phyloP scores from a whole-genome alignment of 1,284 basidiomycete genomes.

The Austroboletus rostrupii region DNA sequence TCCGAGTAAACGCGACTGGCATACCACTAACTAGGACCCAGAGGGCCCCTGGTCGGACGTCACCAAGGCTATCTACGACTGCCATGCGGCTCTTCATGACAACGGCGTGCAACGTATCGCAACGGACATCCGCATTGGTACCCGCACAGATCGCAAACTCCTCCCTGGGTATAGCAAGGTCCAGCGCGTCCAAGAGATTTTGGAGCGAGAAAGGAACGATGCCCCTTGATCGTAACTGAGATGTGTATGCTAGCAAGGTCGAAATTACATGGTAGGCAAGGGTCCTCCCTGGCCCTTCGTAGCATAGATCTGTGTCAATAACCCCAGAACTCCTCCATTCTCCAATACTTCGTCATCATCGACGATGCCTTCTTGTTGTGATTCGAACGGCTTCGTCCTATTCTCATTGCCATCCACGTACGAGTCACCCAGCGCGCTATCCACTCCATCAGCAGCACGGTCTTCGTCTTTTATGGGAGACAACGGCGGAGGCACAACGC shows the following conservation, averaged over 20 bases:
- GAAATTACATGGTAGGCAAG: slow-evolving; percentile 42
- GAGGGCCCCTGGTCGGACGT: slow-evolving; percentile 86
- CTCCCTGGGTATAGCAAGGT: slow-evolving; percentile 67
- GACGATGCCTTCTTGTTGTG: slow-evolving; percentile 42
- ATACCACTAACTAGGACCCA: slow-evolving; percentile 27
- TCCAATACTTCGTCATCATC: slow-evolving; percentile 57
- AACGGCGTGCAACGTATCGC: slow-evolving; percentile 70
- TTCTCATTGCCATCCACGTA: slow-evolving; percentile 64
- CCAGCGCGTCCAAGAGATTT: slow-evolving; percentile 73
- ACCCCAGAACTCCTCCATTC: slow-evolving; percentile 68
- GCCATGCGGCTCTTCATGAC: slow-evolving; percentile 84
- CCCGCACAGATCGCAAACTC: slow-evolving; percentile 70
- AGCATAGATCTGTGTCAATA: slow-evolving; percentile 77
- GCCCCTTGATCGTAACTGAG: too few relatives aligned
- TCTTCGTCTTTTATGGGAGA: slow-evolving; percentile 42
- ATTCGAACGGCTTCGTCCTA: slow-evolving; percentile 35
- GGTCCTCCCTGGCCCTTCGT: slow-evolving; percentile 49
- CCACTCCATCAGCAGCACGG: slow-evolving; percentile 48
- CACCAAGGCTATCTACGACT: slow-evolving; percentile 76
- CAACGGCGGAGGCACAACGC: slow-evolving; percentile 22
- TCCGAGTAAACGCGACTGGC: neutral
- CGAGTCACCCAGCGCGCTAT: slow-evolving; percentile 56
- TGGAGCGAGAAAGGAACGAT: slow-evolving; percentile 39
- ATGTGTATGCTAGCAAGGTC: too few relatives aligned
- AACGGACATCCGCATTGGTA: slow-evolving; percentile 91